Conservation (phyloP, 257 asterid species). For the Nicotiana tomentosiformis region DNA sequence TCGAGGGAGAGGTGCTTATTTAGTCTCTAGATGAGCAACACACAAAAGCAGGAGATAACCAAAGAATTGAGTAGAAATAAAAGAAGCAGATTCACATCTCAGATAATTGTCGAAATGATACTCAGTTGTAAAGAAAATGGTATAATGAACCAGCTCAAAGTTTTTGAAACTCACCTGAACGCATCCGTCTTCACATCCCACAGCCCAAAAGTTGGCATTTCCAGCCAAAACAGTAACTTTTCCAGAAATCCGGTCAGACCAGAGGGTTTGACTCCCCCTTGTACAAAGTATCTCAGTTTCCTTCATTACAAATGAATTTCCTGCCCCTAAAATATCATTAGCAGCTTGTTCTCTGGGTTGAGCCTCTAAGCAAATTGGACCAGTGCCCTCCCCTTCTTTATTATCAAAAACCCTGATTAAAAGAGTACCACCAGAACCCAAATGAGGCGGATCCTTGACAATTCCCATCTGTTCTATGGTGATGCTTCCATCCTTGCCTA, state of each 20-base stretch:
- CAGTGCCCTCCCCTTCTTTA: constrained; percentile 57
- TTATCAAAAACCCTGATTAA: constrained; percentile 65
- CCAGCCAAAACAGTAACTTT: constrained; percentile 93
- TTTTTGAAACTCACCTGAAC: constrained; percentile 60
- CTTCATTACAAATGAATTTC: constrained; percentile 46
- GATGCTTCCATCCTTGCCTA: constrained; percentile 48
- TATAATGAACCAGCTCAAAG: not conserved
- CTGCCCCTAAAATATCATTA: constrained; percentile 62
- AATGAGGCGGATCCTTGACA: constrained; percentile 18
- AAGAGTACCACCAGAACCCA: constrained; percentile 40
- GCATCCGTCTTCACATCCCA: constrained; percentile 96
- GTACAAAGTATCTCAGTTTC: constrained; percentile 81
- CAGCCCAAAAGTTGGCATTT: constrained; percentile 95
- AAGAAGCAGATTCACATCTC: not conserved
- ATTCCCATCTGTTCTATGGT: constrained; percentile 58
- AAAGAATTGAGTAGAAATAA: not conserved
- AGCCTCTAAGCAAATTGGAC: constrained; percentile 81
- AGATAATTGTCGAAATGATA: not conserved
- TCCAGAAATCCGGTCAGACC: constrained; percentile 91
- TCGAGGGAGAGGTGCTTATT: not conserved
- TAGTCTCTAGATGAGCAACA: not conserved
- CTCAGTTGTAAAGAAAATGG: not conserved
- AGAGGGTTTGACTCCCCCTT: constrained; percentile 55
- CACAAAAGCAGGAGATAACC: not conserved
- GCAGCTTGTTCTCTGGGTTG: constrained; percentile 77